Percentiles rank a stretch among this genome's conserved stretches.
phyloP scores from a whole-genome alignment of 257 asterid species.

The Ligustrum vulgare region DNA sequence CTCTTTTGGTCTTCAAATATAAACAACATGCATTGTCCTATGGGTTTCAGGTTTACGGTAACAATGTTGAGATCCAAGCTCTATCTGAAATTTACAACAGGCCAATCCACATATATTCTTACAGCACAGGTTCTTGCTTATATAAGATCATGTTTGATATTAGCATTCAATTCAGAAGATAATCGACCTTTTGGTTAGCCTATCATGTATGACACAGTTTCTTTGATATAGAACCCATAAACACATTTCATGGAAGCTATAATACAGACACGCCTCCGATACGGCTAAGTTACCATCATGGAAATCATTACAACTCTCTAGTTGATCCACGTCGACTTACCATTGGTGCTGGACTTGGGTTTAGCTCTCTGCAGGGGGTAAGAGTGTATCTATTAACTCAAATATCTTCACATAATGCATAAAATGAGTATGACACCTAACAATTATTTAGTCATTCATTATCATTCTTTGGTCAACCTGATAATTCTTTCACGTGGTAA shows the following conservation, averaged over 20 bases:
- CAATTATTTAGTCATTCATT: not conserved
- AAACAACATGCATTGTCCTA: slow-evolving; percentile 8
- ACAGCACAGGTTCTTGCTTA: slow-evolving; percentile 72
- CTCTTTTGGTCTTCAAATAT: not conserved
- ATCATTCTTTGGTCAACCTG: not conserved
- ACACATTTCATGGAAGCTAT: slow-evolving; percentile 92
- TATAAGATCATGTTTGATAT: slow-evolving; percentile 6
- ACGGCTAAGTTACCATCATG: slow-evolving; percentile 90
- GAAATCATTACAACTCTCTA: slow-evolving; percentile 96
- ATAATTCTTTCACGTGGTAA: slow-evolving; percentile 18
- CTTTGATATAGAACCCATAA: slow-evolving; percentile 74
- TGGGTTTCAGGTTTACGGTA: slow-evolving; percentile 76
- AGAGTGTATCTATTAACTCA: slow-evolving; percentile 20
- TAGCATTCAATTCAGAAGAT: slow-evolving; percentile 14
- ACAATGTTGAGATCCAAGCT: slow-evolving; percentile 95
- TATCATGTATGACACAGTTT: slow-evolving; percentile 12
- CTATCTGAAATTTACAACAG: slow-evolving; percentile 95
- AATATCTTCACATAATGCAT: not conserved
- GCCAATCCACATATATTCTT: slow-evolving; percentile 93
- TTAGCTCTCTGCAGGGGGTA: slow-evolving; percentile 90
- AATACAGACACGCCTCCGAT: slow-evolving; percentile 84
- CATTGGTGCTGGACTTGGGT: slow-evolving; percentile 94
- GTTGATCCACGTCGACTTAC: slow-evolving; percentile 86
- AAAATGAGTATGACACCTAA: not conserved
- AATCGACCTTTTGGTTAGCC: slow-evolving; percentile 21